Base-by-base conservation (phyloP, 352 stramenopile genomes). In the Pythium volutum region DNA sequence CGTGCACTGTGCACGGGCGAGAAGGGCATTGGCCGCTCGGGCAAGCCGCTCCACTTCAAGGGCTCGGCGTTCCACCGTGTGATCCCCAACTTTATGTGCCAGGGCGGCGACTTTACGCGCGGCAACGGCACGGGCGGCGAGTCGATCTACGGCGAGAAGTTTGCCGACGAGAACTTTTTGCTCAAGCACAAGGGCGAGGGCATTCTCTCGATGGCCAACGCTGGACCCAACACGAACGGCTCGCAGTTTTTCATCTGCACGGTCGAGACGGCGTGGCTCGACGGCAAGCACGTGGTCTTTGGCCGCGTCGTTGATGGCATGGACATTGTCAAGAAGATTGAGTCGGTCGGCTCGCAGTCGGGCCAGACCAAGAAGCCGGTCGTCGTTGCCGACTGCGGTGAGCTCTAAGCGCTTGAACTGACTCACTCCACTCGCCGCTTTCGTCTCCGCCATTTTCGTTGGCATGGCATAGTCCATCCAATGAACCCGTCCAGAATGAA, bases 231-330 rank as follows among this genome's bases (percentile, higher is more conserved):
- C 75, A 93, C 88, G 36, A 99, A 99, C 79, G 94, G 95, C 48
- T 98, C 87, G 58, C 95, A 99, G 79, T 99, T 99, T 71, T 99
- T 99, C 77, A 98, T 99, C 62, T 95, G 82, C 73, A 97, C 88
- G 20, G 89, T 94, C 36, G 76, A 89, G 74, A 97, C 89, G 50
- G 79, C 82, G 60, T 97, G 88, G 88, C 73, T 97, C 63, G 90
- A 97, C 69, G 89, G 88, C 66, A 91, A 93, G 72, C 90, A 97
- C 74, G 88, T 97, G 22, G 90, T 97, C 31, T 97, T 99, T 73
- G 98, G 97, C 66, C 96, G 97, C 54, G 94, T 99, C 27, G 70
- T 97, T 34, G 85, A 98, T 52, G 97, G 97, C 64, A 93, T 99
- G 81, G 95, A 99, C 68, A 80, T 99, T 55, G 93, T 99, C n/a